Conservation (phyloP, 805 yeast genomes). For the Suhomyces sp. region DNA sequence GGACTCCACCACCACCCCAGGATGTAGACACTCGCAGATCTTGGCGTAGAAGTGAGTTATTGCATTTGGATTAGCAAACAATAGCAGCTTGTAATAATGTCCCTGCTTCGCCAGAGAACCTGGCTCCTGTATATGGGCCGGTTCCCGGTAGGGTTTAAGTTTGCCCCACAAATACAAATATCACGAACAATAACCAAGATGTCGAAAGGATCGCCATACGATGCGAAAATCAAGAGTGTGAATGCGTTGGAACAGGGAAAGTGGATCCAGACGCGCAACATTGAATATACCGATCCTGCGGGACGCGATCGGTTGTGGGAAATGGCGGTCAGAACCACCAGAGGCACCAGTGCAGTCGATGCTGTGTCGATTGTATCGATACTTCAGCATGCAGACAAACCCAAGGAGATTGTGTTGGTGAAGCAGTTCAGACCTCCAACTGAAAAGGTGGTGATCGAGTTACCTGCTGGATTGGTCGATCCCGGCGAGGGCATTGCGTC, state of each 20-base stretch:
- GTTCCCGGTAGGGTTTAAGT: neutral
- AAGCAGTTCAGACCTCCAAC: slow-evolving; percentile 95
- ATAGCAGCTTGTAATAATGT: neutral
- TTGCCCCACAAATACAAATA: neutral
- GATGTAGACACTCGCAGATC: neutral
- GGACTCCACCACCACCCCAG: neutral
- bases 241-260: slow-evolving; percentile 39
- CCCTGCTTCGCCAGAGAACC: neutral
- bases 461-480: slow-evolving; percentile 95
- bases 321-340: slow-evolving; percentile 76
- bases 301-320: slow-evolving; percentile 82
- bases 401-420: slow-evolving; percentile 53
- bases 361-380: slow-evolving; percentile 90
- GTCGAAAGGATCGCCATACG: slow-evolving; percentile 28
- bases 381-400: slow-evolving; percentile 43
- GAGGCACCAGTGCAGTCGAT: slow-evolving; percentile 64
- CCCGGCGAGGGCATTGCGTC: slow-evolving; percentile 71
- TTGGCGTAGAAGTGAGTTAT: neutral
- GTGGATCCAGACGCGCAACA: slow-evolving; percentile 55
- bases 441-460: slow-evolving; percentile 81
- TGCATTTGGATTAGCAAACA: neutral
- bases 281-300: slow-evolving; percentile 68
- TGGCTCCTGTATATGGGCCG: neutral
- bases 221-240: slow-evolving; percentile 29
- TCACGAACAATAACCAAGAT: neutral